Evolutionary conservation across 2,329 filamentous ascomycete genomes (phyloP).

Genomic region (Nakataea oryzae): DNA sequence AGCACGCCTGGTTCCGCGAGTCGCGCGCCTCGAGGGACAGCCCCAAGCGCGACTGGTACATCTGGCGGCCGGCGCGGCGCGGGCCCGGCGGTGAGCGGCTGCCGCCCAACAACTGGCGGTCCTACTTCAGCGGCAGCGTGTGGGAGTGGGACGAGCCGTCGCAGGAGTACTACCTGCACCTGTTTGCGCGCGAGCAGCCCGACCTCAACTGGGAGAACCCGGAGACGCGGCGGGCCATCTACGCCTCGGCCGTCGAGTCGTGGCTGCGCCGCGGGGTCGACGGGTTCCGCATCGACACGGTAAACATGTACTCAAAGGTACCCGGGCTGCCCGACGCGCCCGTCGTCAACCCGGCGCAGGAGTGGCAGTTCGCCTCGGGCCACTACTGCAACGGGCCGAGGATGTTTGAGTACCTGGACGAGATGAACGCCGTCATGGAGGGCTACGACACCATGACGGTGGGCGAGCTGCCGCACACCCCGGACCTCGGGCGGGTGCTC

Average conservation of each 20-base stretch:
- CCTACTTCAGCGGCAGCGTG: conserved; percentile 48
- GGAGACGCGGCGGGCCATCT: conserved; percentile 57
- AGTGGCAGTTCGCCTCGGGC: conserved; percentile 40
- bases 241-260: conserved; percentile 62
- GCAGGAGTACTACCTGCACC: conserved; percentile 64
- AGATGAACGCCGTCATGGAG: conserved; percentile 52
- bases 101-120: conserved; percentile 68
- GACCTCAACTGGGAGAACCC: conserved; percentile 80
- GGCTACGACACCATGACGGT: conserved; percentile 32
- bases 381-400: conserved; percentile 58
- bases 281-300: conserved; percentile 66
- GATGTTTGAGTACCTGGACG: conserved; percentile 56
- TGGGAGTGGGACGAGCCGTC: conserved; percentile 68
- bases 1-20: conserved; percentile 63
- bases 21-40: conserved; percentile 50
- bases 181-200: conserved; percentile 64
- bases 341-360: conserved; percentile 4
- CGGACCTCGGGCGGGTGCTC: conserved; percentile 44
- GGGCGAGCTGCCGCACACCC: conserved; percentile 57
- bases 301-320: conserved; percentile 62
- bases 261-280: conserved; percentile 68
- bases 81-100: conserved; percentile 47
- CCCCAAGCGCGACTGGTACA: conserved; percentile 50
- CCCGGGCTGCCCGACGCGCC: conserved; percentile 45
- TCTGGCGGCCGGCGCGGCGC: conserved; percentile 26